A percentile compares a stretch with the other conserved stretches of the same genome.
Conservation (phyloP, 495 filamentous ascomycete genomes). For the Evansstolkia leycettana region DNA sequence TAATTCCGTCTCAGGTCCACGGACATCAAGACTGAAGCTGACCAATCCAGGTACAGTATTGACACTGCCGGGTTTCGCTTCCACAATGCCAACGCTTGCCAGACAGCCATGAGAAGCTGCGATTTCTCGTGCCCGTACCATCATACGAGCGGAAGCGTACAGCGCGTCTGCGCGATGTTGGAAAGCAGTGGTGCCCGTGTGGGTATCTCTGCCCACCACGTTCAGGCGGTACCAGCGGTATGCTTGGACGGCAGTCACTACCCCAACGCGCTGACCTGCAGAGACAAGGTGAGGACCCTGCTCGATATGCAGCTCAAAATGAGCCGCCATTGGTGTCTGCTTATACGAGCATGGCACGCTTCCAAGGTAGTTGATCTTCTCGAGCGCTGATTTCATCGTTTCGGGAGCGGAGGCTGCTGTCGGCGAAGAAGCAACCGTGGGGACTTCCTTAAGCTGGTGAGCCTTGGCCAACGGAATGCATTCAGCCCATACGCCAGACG, state of each 20-base stretch:
- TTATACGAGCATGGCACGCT: slow-evolving; percentile 41
- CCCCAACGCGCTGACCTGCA: slow-evolving; percentile 49
- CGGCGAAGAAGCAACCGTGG: slow-evolving; percentile 31
- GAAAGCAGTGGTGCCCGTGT: slow-evolving; percentile 68
- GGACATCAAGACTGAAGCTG: slow-evolving; percentile 60
- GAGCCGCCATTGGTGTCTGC: slow-evolving; percentile 59
- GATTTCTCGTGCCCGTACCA: slow-evolving; percentile 50
- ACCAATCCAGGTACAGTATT: slow-evolving; percentile 67
- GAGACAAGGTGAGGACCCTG: slow-evolving; percentile 62
- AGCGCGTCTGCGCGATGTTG: slow-evolving; percentile 47
- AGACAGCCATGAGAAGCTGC: slow-evolving; percentile 44
- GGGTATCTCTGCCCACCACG: slow-evolving; percentile 53
- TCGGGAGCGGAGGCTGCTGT: slow-evolving; percentile 36
- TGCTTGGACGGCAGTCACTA: slow-evolving; percentile 54
- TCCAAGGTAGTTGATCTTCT: slow-evolving; percentile 62
- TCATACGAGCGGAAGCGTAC: slow-evolving; percentile 55
- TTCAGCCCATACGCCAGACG: slow-evolving; percentile 69
- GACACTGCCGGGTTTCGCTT: slow-evolving; percentile 51
- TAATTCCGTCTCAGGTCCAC: slow-evolving; percentile 44
- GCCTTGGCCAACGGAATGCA: slow-evolving; percentile 50
- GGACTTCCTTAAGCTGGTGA: slow-evolving; percentile 43
- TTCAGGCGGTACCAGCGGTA: slow-evolving; percentile 63
- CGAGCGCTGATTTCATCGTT: slow-evolving; percentile 55
- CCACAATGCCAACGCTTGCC: slow-evolving; percentile 62
- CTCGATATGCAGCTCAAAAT: slow-evolving; percentile 79